Conservation (phyloP, 352 stramenopile genomes). For the Phytophthora cactorum region DNA sequence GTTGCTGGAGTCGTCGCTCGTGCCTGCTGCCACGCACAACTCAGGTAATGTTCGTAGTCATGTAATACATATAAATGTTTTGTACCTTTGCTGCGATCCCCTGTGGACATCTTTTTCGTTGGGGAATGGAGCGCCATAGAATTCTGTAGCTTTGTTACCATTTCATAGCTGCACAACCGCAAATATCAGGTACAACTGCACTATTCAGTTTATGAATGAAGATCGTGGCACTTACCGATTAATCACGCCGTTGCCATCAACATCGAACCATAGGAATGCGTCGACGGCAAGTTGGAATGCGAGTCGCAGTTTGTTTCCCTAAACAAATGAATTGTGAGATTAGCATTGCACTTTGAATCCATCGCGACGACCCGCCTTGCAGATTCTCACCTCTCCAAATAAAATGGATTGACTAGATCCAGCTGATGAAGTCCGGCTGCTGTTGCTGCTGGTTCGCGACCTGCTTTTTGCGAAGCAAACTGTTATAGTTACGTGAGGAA, state of each 20-base stretch:
- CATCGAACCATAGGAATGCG: constrained; percentile 88
- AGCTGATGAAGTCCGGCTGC: background rate
- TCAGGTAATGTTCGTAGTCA: background rate
- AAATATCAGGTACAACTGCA: background rate
- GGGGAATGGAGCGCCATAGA: constrained; percentile 78
- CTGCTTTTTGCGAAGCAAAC: constrained; percentile 3
- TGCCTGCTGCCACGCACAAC: constrained; percentile 26
- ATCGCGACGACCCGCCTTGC: background rate
- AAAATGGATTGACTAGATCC: constrained; percentile 47
- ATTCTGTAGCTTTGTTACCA: constrained; percentile 62
- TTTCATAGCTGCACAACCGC: constrained; percentile 52
- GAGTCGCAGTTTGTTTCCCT: constrained; percentile 83
- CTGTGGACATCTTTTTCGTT: constrained; percentile 77
- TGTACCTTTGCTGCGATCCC: constrained; percentile 32
- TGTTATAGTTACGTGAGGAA: background rate
- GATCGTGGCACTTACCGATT: constrained; percentile 49
- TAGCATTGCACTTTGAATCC: background rate
- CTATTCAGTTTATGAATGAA: background rate
- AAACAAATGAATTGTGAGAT: background rate
- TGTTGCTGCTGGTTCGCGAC: constrained; percentile 25
- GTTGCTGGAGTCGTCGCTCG: constrained; percentile 61
- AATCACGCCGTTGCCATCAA: constrained; percentile 78
- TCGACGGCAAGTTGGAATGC: constrained; percentile 86
- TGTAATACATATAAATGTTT: background rate
- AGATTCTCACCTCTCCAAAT: constrained; percentile 63